Evolutionary conservation across 108 stramenopile genomes (phyloP).

Genomic region (Conticribra guillardii): DNA sequence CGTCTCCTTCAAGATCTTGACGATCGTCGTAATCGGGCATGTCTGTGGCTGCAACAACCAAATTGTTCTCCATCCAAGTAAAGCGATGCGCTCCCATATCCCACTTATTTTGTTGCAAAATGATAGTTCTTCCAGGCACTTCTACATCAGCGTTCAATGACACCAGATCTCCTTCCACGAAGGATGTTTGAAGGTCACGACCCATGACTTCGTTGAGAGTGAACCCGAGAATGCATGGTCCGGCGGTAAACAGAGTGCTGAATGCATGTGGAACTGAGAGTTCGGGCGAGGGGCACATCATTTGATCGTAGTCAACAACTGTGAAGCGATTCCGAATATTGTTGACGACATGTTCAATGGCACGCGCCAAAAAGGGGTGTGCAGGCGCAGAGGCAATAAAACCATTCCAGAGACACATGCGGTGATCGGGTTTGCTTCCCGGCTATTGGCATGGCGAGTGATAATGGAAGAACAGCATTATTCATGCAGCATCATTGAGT

Average conservation of each 20-base stretch:
- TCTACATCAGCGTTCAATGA: conserved; percentile 5
- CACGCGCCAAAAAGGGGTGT: conserved; percentile 58
- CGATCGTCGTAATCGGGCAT: conserved; percentile 77
- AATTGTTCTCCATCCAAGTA: conserved; percentile 57
- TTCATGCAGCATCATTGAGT: too few species aligned
- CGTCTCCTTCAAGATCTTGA: conserved; percentile 39
- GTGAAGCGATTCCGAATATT: conserved; percentile 75
- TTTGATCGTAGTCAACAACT: conserved; percentile 65
- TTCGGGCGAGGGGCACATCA: conserved; percentile 63
- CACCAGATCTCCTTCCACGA: conserved; percentile 55
- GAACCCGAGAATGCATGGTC: conserved; percentile 67
- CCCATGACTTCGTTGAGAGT: conserved; percentile 60
- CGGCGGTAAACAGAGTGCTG: conserved; percentile 63
- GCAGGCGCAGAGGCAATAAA: conserved; percentile 67
- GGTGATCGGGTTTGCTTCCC: conserved; percentile 46
- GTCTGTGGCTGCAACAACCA: conserved; percentile 58
- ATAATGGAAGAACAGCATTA: too few species aligned
- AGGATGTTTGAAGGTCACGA: conserved; percentile 48
- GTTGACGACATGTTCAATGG: conserved; percentile 67
- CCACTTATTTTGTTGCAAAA: conserved; percentile 61
- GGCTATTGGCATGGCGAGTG: too few species aligned
- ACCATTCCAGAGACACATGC: conserved; percentile 74
- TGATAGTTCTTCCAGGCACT: conserved; percentile 65
- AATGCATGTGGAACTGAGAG: conserved; percentile 49
- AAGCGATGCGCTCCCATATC: conserved; percentile 77